phyloP scores from a whole-genome alignment of 345 rosid species.

The Raphanus sativus region DNA sequence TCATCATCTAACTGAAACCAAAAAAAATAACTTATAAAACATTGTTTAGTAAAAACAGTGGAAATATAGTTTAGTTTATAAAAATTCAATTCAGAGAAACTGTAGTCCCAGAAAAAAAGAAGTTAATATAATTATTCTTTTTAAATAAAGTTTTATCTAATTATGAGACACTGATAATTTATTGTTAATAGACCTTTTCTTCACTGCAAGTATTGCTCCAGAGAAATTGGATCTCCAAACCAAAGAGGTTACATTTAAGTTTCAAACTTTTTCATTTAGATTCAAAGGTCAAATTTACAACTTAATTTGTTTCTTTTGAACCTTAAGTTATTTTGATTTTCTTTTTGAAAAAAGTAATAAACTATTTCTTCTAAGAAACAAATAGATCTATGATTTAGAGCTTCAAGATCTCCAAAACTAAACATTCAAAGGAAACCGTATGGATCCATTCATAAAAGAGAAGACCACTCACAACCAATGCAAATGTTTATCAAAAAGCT shows the following conservation, averaged over 20 bases:
- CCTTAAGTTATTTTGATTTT: neutral
- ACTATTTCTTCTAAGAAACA: neutral
- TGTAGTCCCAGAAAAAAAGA: neutral
- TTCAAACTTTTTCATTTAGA: constrained; percentile 17
- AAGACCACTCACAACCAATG: neutral
- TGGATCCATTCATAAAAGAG: neutral
- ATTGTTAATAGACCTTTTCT: neutral
- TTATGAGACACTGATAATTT: neutral
- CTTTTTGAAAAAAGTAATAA: neutral
- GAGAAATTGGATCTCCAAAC: neutral
- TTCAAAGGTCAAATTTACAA: neutral
- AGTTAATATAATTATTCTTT: neutral
- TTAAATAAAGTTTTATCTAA: neutral
- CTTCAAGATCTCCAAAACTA: neutral
- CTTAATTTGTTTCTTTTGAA: neutral
- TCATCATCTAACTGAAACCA: no score
- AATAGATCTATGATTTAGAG: neutral
- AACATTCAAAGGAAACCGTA: neutral
- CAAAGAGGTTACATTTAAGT: neutral
- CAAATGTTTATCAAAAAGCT: neutral
- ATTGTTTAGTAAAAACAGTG: neutral
- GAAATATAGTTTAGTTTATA: neutral
- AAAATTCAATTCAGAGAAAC: constrained; percentile 15
- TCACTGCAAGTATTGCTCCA: neutral
- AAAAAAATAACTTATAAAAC: neutral